phyloP scores from a whole-genome alignment of 345 rosid genomes.

The Citrus inodora region DNA sequence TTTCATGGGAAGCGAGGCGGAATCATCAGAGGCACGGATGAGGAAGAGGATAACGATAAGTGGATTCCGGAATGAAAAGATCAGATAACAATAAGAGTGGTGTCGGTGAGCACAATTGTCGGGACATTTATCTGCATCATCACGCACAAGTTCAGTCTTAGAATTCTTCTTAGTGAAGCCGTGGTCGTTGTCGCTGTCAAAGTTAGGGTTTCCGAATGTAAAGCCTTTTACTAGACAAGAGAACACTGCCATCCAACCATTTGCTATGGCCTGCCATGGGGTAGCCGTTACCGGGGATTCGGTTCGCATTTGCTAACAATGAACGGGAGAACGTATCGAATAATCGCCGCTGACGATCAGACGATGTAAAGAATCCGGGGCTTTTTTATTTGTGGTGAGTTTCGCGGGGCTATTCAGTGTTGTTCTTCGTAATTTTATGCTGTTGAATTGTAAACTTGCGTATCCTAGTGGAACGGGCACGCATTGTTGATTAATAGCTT shows the following conservation, averaged over 20 bases:
- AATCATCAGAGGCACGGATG: slow-evolving; percentile 31
- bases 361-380: slow-evolving; percentile 75
- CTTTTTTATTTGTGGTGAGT: slow-evolving; percentile 73
- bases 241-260: slow-evolving; percentile 87
- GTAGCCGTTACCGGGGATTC: slow-evolving; percentile 91
- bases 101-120: slow-evolving; percentile 57
- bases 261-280: slow-evolving; percentile 90
- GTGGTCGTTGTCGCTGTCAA: slow-evolving; percentile 66
- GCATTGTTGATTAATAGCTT: slow-evolving; percentile 93
- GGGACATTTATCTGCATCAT: slow-evolving; percentile 79
- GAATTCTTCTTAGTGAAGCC: slow-evolving; percentile 90
- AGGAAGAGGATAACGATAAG: slow-evolving; percentile 23
- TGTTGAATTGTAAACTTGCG: slow-evolving; percentile 80
- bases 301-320: slow-evolving; percentile 82
- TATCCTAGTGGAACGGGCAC: slow-evolving; percentile 95
- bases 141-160: slow-evolving; percentile 82
- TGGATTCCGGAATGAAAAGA: slow-evolving; percentile 77
- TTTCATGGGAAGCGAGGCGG: slow-evolving; percentile 55
- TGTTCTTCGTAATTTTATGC: slow-evolving; percentile 84
- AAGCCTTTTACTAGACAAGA: slow-evolving; percentile 83
- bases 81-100: slow-evolving; percentile 80
- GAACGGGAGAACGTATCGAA: slow-evolving; percentile 71
- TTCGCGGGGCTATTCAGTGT: slow-evolving; percentile 87
- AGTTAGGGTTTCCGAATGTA: slow-evolving; percentile 48
- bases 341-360: neutral